These are phyloP conservation scores for Coemansia guatemalensis DNA, from an alignment of 192 early-diverging fungal genomes.

Conservation along the genomic window DNA sequence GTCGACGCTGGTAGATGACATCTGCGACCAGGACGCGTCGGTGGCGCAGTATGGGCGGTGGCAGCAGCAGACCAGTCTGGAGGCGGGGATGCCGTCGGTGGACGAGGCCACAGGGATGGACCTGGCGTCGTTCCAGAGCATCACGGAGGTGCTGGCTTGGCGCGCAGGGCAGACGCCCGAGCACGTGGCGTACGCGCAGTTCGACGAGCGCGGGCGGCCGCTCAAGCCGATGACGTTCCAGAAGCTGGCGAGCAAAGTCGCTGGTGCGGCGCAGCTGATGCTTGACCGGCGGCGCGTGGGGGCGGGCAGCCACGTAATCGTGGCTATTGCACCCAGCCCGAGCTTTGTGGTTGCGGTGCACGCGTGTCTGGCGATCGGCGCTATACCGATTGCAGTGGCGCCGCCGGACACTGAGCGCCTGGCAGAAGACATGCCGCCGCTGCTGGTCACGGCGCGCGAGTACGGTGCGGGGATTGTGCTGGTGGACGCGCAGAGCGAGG, in stretches of 20 bases:
- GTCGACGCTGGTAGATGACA: conserved; percentile 46
- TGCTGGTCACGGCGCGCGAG: conserved; percentile 64
- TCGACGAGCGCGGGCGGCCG: conserved; percentile 63
- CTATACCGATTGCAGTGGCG: conserved; percentile 68
- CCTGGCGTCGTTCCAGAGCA: conserved; percentile 63
- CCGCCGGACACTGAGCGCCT: conserved; percentile 63
- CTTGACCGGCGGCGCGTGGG: conserved; percentile 59
- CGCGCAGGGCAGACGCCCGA: conserved; percentile 64
- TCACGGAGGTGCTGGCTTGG: conserved; percentile 76
- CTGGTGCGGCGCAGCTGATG: conserved; percentile 64
- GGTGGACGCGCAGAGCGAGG: conserved; percentile 64
- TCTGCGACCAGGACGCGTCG: conserved; percentile 27
- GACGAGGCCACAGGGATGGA: conserved; percentile 74
- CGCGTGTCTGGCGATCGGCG: conserved; percentile 80
- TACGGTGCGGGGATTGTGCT: conserved; percentile 62
- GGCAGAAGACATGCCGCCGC: conserved; percentile 65
- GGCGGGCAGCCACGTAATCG: conserved; percentile 59
- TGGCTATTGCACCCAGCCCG: conserved; percentile 66
- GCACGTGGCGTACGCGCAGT: conserved; percentile 59
- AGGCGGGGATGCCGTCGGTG: conserved; percentile 58
- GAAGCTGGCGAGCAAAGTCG: conserved; percentile 68
- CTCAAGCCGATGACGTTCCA: conserved; percentile 66
- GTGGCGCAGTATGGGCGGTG: conserved; percentile 51
- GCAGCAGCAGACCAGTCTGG: conserved; percentile 72
- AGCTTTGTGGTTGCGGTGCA: conserved; percentile 71